A percentile compares a stretch with the other conserved stretches of the same genome.
phyloP scores from a whole-genome alignment of 163 green algal genomes.

The Scenedesmus sp. region DNA sequence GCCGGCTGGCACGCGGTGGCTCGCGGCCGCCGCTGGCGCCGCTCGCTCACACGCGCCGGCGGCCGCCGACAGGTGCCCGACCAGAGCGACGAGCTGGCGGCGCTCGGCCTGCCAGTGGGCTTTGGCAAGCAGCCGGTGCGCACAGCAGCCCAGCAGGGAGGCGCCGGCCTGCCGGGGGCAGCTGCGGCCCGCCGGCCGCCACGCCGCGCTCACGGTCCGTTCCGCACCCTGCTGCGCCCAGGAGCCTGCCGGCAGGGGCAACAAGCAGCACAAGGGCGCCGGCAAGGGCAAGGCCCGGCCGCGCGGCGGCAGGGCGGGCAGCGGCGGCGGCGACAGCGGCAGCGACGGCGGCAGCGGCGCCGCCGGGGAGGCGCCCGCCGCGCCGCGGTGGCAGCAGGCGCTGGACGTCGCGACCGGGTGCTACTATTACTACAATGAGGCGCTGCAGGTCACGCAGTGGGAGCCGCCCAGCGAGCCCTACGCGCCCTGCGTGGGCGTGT shows the following conservation, averaged over 20 bases:
- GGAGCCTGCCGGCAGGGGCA: too few species aligned
- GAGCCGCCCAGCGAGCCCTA: slow-evolving; percentile 10
- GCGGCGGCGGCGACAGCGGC: not conserved
- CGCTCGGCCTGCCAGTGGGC: slow-evolving; percentile 15
- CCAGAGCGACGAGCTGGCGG: slow-evolving; percentile 33
- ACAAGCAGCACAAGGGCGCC: too few species aligned
- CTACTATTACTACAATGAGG: slow-evolving; percentile 45
- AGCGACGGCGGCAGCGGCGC: not conserved
- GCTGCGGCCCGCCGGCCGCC: too few species aligned
- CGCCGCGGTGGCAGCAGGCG: slow-evolving; percentile 25
- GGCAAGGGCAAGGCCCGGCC: too few species aligned
- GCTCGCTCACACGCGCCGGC: not conserved
- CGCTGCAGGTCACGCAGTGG: slow-evolving; percentile 39
- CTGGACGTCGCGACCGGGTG: not conserved
- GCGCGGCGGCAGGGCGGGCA: too few species aligned
- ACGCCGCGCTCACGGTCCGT: too few species aligned
- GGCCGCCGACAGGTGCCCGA: slow-evolving; percentile 14
- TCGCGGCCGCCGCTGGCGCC: not conserved
- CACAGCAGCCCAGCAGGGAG: too few species aligned
- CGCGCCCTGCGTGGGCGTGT: slow-evolving; percentile 34
- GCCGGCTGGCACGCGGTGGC: not conserved
- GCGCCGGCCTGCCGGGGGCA: too few species aligned
- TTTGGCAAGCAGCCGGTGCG: slow-evolving; percentile 31
- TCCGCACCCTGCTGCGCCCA: too few species aligned
- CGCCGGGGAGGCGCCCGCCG: not conserved